phyloP scores from a whole-genome alignment of 2,329 filamentous ascomycete species.

The Daldinia sp. region DNA sequence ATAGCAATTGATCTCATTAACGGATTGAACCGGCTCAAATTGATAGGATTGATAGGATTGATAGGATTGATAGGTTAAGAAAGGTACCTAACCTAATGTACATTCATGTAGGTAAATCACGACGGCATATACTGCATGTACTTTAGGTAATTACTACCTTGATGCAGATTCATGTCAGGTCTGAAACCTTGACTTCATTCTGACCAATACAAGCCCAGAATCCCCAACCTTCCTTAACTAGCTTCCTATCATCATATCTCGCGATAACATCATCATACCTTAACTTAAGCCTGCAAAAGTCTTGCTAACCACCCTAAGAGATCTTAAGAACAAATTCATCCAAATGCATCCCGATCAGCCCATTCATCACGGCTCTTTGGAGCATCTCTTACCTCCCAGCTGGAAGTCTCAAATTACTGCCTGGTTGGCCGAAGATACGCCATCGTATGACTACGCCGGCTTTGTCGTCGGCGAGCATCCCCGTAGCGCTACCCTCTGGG shows the following conservation, averaged over 20 bases:
- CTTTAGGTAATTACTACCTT: background rate
- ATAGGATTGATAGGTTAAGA: background rate
- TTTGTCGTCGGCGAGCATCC: conserved; percentile 87
- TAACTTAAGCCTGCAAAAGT: background rate
- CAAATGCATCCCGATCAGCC: conserved; percentile 46
- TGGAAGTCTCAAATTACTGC: conserved; percentile 84
- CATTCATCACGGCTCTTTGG: conserved; percentile 59
- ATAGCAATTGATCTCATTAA: background rate
- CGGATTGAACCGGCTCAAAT: conserved; percentile 45
- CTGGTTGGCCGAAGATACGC: conserved; percentile 97
- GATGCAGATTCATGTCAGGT: background rate
- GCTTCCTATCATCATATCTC: background rate
- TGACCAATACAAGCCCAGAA: conserved; percentile 23
- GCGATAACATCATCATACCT: background rate
- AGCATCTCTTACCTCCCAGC: conserved; percentile 83
- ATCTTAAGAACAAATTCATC: background rate
- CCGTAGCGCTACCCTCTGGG: conserved; percentile 74
- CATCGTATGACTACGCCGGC: conserved; percentile 95
- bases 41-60: background rate
- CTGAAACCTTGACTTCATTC: conserved; percentile 15
- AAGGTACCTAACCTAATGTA: background rate
- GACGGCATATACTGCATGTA: background rate
- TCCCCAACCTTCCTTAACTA: background rate
- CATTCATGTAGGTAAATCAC: background rate
- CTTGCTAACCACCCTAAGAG: background rate